A percentile compares a stretch with the other conserved stretches of the same genome.
phyloP scores from a whole-genome alignment of 2,329 filamentous ascomycete genomes.

The Beauveria caledonica region DNA sequence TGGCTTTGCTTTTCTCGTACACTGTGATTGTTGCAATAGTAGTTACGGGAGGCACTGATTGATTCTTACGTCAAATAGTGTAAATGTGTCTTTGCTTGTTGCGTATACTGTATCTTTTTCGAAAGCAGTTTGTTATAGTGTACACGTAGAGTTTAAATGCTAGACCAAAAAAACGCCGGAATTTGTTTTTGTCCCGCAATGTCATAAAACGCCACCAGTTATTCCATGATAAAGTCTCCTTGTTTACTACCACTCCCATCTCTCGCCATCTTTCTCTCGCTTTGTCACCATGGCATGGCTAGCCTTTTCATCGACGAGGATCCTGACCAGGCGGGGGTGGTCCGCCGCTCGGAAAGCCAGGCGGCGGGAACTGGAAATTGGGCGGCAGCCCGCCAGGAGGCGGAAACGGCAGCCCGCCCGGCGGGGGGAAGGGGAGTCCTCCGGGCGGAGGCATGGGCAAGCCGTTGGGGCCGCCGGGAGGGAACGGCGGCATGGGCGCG shows the following conservation, averaged over 20 bases:
- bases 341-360: conserved; percentile 18
- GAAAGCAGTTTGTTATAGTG: too few species aligned
- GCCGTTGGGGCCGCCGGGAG: conserved; percentile 22
- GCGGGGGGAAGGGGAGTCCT: conserved; percentile 32
- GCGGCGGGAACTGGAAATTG: conserved; percentile 29
- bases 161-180: not conserved
- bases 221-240: not conserved
- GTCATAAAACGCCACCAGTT: conserved; percentile 22
- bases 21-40: not conserved
- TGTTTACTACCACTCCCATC: not conserved
- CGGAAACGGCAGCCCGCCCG: conserved; percentile 29
- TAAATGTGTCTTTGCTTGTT: too few species aligned
- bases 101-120: too few species aligned
- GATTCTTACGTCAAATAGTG: too few species aligned
- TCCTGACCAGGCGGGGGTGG: conserved; percentile 20
- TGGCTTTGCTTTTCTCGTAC: not conserved
- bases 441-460: conserved; percentile 19
- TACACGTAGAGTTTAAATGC: not conserved
- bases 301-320: not conserved
- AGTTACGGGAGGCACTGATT: too few species aligned
- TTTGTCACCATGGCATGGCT: not conserved
- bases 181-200: not conserved
- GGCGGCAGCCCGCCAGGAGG: conserved; percentile 33
- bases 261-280: not conserved
- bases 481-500: conserved; percentile 35